Conservation (phyloP, 345 rosid genomes). For the Syzygium aromaticum region DNA sequence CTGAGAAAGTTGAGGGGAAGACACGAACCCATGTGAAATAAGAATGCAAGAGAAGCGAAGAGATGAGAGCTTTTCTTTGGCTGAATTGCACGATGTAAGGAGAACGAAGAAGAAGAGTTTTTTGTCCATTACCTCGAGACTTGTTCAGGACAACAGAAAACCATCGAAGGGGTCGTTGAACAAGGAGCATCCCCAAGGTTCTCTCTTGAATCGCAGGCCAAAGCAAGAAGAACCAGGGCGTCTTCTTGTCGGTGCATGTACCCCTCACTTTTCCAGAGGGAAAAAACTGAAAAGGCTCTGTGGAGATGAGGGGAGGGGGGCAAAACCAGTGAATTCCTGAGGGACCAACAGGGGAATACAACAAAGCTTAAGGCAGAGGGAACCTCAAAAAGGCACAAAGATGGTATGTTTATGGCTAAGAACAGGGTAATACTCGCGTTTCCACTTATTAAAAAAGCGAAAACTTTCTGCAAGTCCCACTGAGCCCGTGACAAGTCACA, state of each 20-base stretch:
- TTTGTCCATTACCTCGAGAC: not conserved
- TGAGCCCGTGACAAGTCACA: not conserved
- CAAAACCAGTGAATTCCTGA: not conserved
- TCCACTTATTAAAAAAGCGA: not conserved
- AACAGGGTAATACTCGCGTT: not conserved
- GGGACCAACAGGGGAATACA: not conserved
- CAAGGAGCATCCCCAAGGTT: not conserved
- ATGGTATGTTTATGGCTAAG: not conserved
- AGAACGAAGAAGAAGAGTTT: not conserved
- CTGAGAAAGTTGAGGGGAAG: not conserved
- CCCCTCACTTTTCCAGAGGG: not conserved
- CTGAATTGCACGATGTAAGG: not conserved
- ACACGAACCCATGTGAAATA: not conserved
- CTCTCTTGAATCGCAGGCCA: not conserved
- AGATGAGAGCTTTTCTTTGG: not conserved
- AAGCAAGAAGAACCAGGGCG: not conserved
- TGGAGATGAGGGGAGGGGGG: not conserved
- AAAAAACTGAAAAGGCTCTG: not conserved
- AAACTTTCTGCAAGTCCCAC: not conserved
- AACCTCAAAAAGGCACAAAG: not conserved
- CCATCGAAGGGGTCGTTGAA: not conserved
- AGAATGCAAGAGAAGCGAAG: not conserved
- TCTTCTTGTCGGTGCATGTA: not conserved
- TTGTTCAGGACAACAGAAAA: not conserved
- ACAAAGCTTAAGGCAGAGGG: not conserved